Percentiles rank a stretch among this genome's conserved stretches.
Evolutionary conservation across 176 grass and related monocot species (phyloP).

Genomic region (Zizania latifolia): DNA sequence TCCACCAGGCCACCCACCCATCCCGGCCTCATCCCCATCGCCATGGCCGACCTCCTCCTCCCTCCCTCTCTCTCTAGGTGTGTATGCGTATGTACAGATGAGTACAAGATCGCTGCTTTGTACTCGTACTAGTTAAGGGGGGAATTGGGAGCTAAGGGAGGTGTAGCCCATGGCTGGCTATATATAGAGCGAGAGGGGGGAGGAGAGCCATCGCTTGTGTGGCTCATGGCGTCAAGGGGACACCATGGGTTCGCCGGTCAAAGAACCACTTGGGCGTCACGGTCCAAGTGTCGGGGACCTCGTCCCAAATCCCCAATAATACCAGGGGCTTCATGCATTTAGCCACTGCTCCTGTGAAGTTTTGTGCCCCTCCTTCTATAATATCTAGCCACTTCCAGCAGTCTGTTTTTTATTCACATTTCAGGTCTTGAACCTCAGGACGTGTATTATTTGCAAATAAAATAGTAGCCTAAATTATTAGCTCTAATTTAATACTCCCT

Average conservation of each 20-base stretch:
- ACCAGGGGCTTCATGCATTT: neutral
- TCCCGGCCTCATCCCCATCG: conserved; percentile 42
- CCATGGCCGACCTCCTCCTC: neutral
- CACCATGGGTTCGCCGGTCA: conserved; percentile 15
- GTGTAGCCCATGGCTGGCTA: conserved; percentile 10
- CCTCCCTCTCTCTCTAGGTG: neutral
- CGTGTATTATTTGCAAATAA: too few relatives aligned
- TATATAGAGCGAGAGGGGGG: conserved; percentile 37
- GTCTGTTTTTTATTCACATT: too few relatives aligned
- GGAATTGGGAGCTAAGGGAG: neutral
- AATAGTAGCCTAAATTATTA: too few relatives aligned
- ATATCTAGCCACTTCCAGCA: too few relatives aligned
- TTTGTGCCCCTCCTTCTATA: too few relatives aligned
- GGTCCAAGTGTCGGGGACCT: conserved; percentile 33
- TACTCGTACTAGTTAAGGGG: neutral
- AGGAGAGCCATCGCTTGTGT: neutral
- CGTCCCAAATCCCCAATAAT: accelerated
- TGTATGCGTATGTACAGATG: neutral
- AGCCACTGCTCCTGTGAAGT: too few relatives aligned
- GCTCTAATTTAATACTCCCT: too few relatives aligned
- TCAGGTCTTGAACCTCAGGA: too few relatives aligned
- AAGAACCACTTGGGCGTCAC: conserved; percentile 30
- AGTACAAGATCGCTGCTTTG: neutral
- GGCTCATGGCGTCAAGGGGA: conserved; percentile 25
- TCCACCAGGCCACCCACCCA: conserved; percentile 68